phyloP scores from a whole-genome alignment of 192 early-diverging fungal genomes.

The Coemansia pectinata region DNA sequence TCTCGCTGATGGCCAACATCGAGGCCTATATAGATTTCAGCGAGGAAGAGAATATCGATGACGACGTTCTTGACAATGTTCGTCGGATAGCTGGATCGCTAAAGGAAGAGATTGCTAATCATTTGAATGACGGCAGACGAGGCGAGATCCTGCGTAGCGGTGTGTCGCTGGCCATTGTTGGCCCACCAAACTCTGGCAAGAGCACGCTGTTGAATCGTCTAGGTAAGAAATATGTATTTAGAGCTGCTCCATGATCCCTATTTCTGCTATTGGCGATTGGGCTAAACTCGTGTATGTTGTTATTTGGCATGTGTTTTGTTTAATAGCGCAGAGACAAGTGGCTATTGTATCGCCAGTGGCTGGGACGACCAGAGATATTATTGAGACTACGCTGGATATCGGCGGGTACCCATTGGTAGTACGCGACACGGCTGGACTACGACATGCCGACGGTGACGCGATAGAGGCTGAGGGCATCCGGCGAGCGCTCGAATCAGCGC shows the following conservation, averaged over 20 bases:
- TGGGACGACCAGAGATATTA: constrained; percentile 76
- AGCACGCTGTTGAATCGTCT: constrained; percentile 70
- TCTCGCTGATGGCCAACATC: constrained; percentile 60
- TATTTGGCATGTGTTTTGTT: neutral
- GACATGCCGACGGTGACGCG: constrained; percentile 54
- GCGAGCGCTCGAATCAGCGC: constrained; percentile 56
- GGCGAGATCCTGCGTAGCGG: constrained; percentile 76
- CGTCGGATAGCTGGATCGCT: constrained; percentile 1
- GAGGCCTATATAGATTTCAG: constrained; percentile 80
- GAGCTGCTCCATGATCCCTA: neutral
- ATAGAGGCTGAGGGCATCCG: constrained; percentile 72
- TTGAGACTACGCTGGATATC: constrained; percentile 71
- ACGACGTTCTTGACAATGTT: constrained; percentile 53
- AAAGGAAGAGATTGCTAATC: constrained; percentile 27
- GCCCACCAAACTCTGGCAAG: constrained; percentile 79
- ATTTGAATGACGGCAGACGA: constrained; percentile 63
- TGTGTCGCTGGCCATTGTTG: constrained; percentile 68
- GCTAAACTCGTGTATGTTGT: neutral
- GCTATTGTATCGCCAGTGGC: constrained; percentile 74
- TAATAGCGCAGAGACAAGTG: constrained; percentile 64
- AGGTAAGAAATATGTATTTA: constrained; percentile 33
- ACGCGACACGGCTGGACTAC: constrained; percentile 71
- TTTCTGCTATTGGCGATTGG: constrained; percentile 41
- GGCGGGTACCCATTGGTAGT: constrained; percentile 78
- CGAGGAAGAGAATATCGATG: constrained; percentile 80